A percentile compares a stretch with the other conserved stretches of the same genome.
These are phyloP conservation scores for Lepidium didymum DNA, from an alignment of 345 rosid genomes.

Conservation along the genomic window DNA sequence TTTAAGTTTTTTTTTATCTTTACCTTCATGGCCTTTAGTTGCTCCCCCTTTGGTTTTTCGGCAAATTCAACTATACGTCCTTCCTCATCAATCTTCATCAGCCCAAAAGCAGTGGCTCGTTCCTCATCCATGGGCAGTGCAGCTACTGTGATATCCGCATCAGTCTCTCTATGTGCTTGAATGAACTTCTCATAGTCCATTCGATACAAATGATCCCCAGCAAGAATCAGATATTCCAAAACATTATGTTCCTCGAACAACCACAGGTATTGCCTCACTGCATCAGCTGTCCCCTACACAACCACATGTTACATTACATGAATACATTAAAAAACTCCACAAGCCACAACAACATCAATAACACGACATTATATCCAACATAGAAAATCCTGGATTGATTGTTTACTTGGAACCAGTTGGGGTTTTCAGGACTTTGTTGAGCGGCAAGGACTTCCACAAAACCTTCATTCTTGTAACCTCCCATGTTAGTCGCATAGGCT, in stretches of 20 bases:
- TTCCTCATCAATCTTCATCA: slow-evolving; percentile 97
- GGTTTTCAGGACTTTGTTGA: slow-evolving; percentile 96
- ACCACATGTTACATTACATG: neutral
- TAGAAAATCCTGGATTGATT: neutral
- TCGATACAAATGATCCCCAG: slow-evolving; percentile 91
- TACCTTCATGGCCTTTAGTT: slow-evolving; percentile 86
- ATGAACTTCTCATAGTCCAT: slow-evolving; percentile 96
- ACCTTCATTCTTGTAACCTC: slow-evolving; percentile 93
- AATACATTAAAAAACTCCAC: neutral
- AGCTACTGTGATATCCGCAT: slow-evolving; percentile 97
- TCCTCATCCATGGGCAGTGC: slow-evolving; percentile 91
- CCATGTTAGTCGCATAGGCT: slow-evolving; percentile 93
- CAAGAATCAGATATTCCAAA: slow-evolving; percentile 80
- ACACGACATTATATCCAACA: neutral
- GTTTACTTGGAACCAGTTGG: slow-evolving; percentile 91
- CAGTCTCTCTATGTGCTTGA: slow-evolving; percentile 94
- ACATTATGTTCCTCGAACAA: slow-evolving; percentile 94
- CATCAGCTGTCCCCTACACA: slow-evolving; percentile 95
- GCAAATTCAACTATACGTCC: slow-evolving; percentile 91
- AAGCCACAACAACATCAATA: neutral
- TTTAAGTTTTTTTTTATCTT: neutral
- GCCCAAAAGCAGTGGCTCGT: slow-evolving; percentile 89
- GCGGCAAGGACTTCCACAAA: slow-evolving; percentile 98
- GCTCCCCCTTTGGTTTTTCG: slow-evolving; percentile 93
- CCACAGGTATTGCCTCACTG: slow-evolving; percentile 95